Conservation (phyloP, 1,139 yeast genomes). For the Saccharomycopsis phalli region DNA sequence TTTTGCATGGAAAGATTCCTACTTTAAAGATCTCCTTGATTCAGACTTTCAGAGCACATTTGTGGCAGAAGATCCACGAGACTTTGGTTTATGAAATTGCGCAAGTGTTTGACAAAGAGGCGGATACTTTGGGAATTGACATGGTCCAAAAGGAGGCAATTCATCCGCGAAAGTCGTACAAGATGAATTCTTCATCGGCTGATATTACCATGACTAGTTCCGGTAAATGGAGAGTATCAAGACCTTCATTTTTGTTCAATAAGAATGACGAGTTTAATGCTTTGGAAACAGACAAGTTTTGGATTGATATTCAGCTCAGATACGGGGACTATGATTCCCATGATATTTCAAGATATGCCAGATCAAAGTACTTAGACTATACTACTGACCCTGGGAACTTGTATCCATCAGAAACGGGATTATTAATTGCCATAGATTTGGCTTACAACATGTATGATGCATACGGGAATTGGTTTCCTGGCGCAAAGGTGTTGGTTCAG, state of each 20-base stretch:
- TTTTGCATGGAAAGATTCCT: constrained; percentile 95
- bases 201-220: constrained; percentile 74
- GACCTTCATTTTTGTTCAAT: constrained; percentile 71
- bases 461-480: constrained; percentile 97
- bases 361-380: constrained; percentile 89
- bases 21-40: constrained; percentile 90
- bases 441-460: constrained; percentile 96
- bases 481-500: constrained; percentile 80
- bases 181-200: constrained; percentile 94
- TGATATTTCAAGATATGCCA: constrained; percentile 86
- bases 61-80: constrained; percentile 99
- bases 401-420: constrained; percentile 92
- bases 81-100: constrained; percentile 88
- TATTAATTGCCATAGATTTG: constrained; percentile 81
- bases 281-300: constrained; percentile 54
- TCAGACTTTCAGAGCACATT: constrained; percentile 94
- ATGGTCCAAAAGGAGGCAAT: constrained; percentile 84
- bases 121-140: constrained; percentile 77
- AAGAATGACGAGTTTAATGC: constrained; percentile 44
- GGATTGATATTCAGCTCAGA: constrained; percentile 93
- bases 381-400: constrained; percentile 78
- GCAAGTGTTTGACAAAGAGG: constrained; percentile 82
- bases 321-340: constrained; percentile 98
- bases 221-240: constrained; percentile 76
- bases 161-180: constrained; percentile 95